Conservation (phyloP, 495 filamentous ascomycete species). For the Xylaria palmicola region DNA sequence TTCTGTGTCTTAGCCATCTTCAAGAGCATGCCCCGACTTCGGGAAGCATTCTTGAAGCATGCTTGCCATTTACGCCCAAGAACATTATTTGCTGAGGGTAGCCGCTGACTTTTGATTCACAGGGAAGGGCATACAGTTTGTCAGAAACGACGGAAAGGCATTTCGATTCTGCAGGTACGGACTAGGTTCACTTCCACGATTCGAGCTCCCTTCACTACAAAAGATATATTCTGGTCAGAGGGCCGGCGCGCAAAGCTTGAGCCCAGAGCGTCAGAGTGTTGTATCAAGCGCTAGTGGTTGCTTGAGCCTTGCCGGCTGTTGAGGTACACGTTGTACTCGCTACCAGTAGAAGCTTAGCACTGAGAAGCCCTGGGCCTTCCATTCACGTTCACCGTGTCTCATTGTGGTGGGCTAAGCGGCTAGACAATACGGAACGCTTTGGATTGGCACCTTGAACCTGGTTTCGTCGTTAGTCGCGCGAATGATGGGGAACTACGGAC, state of each 20-base stretch:
- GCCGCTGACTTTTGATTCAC: neutral
- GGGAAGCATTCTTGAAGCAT: neutral
- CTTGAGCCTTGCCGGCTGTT: neutral
- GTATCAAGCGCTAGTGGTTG: neutral
- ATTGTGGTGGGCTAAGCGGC: neutral
- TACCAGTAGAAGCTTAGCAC: neutral
- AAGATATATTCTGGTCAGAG: neutral
- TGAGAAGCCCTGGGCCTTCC: neutral
- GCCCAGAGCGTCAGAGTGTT: neutral
- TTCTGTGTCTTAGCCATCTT: slow-evolving; percentile 11
- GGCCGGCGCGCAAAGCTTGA: neutral
- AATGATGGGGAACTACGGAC: neutral
- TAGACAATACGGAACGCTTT: neutral
- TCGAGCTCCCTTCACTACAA: neutral
- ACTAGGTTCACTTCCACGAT: neutral
- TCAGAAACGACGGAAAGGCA: slow-evolving; percentile 67
- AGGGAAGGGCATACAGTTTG: slow-evolving; percentile 29
- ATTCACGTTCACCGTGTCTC: neutral
- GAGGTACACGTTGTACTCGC: neutral
- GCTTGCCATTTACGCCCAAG: too few relatives aligned
- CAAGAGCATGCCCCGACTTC: neutral
- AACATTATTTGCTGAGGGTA: neutral
- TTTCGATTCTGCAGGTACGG: slow-evolving; percentile 45
- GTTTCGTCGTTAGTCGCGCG: neutral
- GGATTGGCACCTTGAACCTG: neutral